Base-by-base conservation (phyloP, 495 filamentous ascomycete species). In the Xylaria palmicola region DNA sequence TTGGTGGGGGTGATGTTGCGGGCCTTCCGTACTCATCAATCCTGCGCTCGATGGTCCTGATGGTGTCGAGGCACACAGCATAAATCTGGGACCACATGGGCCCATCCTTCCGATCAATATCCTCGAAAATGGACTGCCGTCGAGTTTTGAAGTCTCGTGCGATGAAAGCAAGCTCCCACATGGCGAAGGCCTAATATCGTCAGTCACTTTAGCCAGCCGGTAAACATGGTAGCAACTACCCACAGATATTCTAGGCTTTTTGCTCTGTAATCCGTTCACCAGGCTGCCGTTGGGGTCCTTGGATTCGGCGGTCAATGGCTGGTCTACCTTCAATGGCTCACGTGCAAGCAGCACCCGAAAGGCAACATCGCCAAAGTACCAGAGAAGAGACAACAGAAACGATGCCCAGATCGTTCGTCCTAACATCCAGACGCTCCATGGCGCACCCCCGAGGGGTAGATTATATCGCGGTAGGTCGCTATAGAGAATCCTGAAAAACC, bases 221-320 rank as follows among this genome's bases (percentile, higher is more conserved):
- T 17, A 6, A n/a, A 45, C 26, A 50, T 24, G 24, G 7, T 19
- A 2, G 29, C 10, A 30, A 20, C 43, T 37, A 63, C 43, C 60
- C 56, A 64, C 58, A 24, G 57, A 69, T 76, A 66, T 78, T 82
- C 86, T 75, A 75, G 82, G 74, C 62, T 88, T 90, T 71, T 84
- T 92, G 19, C 88, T 84, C 62, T 86, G 91, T 47, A 98, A 74
- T 1, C 94, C 94, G 55, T 85, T 90, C 45, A 98, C 70, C 40
- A 98, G 77, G 66, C 88, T 96, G 36, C 91, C 93, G 65, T 95
- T 98, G 1, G 94, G 92, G 75, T 98, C 95, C 63, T 86, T 89
- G 4, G 91, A 90, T 56, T 92, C 88, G 10, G 81, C 78, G 1
- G 91, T 95, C 22, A 98, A 80, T n/a, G 92, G 91, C 65, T 90